A percentile compares a stretch with the other conserved stretches of the same genome.
Evolutionary conservation across 352 stramenopile species (phyloP).

Genomic region (Phytopythium sindhum): DNA sequence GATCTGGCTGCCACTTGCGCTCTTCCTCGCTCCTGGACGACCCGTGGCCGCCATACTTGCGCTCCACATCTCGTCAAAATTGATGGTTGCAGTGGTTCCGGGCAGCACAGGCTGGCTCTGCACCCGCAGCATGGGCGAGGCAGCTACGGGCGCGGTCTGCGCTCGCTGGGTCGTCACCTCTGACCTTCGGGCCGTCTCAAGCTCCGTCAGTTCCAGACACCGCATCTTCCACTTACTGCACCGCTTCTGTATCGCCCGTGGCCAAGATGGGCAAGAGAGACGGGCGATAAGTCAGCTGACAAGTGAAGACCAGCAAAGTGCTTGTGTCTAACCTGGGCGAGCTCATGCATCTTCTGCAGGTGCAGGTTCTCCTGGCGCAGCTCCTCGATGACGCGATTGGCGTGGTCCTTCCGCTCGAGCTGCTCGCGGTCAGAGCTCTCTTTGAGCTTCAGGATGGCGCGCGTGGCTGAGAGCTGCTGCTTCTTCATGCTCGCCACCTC

Average conservation of each 20-base stretch:
- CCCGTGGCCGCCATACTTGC: constrained; percentile 26
- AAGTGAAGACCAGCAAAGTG: not conserved
- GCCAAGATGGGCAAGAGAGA: not conserved
- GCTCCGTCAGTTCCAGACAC: constrained; percentile 43
- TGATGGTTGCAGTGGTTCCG: constrained; percentile 9
- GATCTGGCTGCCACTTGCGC: not conserved
- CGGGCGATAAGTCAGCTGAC: not conserved
- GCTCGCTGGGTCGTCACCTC: constrained; percentile 30
- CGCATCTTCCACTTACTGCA: constrained; percentile 69
- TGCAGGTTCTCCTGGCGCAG: constrained; percentile 62
- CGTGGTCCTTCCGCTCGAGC: constrained; percentile 50
- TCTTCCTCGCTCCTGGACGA: not conserved
- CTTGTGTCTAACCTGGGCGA: constrained; percentile 29
- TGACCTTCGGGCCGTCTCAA: constrained; percentile 34
- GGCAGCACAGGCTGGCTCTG: constrained; percentile 37
- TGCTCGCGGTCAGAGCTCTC: constrained; percentile 48
- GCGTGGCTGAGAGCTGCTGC: constrained; percentile 43
- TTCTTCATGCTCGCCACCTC: constrained; percentile 67
- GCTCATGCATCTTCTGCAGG: constrained; percentile 48
- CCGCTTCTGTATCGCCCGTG: constrained; percentile 37
- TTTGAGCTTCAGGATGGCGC: constrained; percentile 62
- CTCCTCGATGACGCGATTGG: constrained; percentile 47
- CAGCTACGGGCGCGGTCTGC: constrained; percentile 24
- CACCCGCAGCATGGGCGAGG: constrained; percentile 23
- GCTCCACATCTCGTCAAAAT: constrained; percentile 72